Conservation (phyloP, 2,329 filamentous ascomycete genomes). For the Pseudonectria foliicola region DNA sequence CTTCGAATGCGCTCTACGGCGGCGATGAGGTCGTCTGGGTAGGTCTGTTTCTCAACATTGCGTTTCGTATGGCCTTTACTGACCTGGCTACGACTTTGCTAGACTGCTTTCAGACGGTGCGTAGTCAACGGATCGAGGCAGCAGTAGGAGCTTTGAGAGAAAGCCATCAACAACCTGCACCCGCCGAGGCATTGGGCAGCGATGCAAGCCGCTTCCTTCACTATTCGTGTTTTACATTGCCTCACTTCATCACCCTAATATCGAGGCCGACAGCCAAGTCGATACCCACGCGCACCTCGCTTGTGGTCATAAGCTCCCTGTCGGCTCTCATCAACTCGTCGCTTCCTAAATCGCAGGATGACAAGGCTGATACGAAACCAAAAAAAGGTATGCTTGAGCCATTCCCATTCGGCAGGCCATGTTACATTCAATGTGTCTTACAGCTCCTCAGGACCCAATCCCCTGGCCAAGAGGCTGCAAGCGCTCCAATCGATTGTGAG, state of each 20-base stretch:
- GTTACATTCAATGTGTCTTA: constrained; percentile 1
- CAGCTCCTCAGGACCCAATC: constrained; percentile 25
- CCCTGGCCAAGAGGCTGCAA: constrained; percentile 39
- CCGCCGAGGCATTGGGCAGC: constrained; percentile 9
- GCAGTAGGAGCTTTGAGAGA: constrained; percentile 16
- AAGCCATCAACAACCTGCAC: constrained; percentile 2
- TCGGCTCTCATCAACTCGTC: constrained; percentile 70
- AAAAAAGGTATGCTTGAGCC: constrained; percentile 28
- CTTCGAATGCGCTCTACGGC: constrained; percentile 53
- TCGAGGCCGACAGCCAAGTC: constrained; percentile 57
- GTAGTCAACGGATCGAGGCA: constrained; percentile 20
- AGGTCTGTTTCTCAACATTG: constrained; percentile 47
- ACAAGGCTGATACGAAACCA: constrained; percentile 29
- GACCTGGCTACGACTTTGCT: constrained; percentile 3
- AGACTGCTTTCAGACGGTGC: constrained; percentile 43
- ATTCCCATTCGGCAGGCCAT: not conserved
- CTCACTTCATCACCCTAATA: constrained; percentile 69
- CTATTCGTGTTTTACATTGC: constrained; percentile 52
- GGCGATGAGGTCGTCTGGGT: constrained; percentile 71
- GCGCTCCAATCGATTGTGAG: constrained; percentile 58
- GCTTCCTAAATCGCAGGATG: constrained; percentile 55
- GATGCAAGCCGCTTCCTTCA: constrained; percentile 35
- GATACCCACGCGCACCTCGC: constrained; percentile 53
- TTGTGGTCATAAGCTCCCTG: constrained; percentile 73
- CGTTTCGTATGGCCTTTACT: not conserved